Evolutionary conservation across 139 green algal species (phyloP).

Genomic region (Nannochloris sp.): DNA sequence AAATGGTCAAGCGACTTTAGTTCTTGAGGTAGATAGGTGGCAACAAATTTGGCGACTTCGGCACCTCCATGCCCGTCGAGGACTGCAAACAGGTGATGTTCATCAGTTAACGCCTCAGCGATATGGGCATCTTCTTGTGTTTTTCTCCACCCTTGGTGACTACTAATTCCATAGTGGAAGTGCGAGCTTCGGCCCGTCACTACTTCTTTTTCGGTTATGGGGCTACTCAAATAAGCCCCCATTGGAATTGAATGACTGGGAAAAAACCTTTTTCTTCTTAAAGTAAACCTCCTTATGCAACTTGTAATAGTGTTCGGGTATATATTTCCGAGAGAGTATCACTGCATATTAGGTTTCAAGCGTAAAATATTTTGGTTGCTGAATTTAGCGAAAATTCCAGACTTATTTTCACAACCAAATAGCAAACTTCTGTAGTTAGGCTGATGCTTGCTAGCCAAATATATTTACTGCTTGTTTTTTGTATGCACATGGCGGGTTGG

Average conservation of each 20-base stretch:
- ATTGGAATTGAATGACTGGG: neutral
- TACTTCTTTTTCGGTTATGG: constrained; percentile 18
- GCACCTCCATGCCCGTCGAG: constrained; percentile 65
- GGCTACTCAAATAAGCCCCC: neutral
- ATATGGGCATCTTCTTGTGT: constrained; percentile 32
- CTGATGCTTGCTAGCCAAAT: too few species aligned
- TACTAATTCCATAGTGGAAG: constrained; percentile 13
- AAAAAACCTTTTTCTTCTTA: too few species aligned
- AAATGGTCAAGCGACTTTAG: constrained; percentile 52
- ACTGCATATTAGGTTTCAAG: too few species aligned
- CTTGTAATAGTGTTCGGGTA: too few species aligned
- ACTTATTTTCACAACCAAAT: too few species aligned
- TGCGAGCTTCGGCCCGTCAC: neutral
- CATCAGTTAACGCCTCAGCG: neutral
- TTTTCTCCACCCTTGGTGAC: constrained; percentile 29
- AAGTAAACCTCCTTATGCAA: too few species aligned
- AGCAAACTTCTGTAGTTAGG: too few species aligned
- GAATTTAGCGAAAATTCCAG: too few species aligned
- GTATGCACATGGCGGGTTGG: too few species aligned
- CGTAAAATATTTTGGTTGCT: too few species aligned
- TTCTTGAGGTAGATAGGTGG: constrained; percentile 66
- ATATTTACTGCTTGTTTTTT: too few species aligned
- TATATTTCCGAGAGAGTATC: too few species aligned
- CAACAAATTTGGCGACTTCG: constrained; percentile 84
- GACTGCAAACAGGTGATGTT: constrained; percentile 67